Conservation (phyloP, 768 basidiomycete genomes). For the Auriscalpium vulgare region DNA sequence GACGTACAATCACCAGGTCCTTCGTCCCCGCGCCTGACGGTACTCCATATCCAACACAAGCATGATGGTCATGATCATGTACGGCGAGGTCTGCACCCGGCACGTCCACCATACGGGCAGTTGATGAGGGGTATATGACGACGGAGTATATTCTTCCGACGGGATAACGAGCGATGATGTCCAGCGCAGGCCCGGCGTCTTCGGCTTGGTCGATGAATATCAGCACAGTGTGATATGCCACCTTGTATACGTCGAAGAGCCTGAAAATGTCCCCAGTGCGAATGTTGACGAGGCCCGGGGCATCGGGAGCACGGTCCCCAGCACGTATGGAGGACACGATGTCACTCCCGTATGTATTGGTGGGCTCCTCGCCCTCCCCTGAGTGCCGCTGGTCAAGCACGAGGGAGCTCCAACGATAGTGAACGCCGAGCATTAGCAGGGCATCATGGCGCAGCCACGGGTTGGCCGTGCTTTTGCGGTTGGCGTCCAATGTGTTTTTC, state of each 20-base stretch:
- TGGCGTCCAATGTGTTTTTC: neutral
- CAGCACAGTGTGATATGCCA: constrained; percentile 11
- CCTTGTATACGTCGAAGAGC: constrained; percentile 10
- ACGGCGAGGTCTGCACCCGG: neutral
- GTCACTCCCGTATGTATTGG: neutral
- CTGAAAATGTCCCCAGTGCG: neutral
- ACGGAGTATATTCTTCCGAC: neutral
- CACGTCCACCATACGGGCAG: neutral
- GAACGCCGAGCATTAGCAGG: constrained; percentile 8
- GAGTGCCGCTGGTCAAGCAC: constrained; percentile 6
- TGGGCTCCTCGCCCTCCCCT: neutral
- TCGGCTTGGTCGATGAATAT: neutral
- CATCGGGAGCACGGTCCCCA: constrained; percentile 16
- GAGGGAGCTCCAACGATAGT: constrained; percentile 13
- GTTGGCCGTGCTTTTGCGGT: neutral
- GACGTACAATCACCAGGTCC: neutral
- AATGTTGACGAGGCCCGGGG: neutral
- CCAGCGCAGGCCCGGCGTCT: neutral
- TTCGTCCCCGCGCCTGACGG: neutral
- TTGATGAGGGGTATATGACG: neutral
- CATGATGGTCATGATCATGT: neutral
- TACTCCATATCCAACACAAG: neutral
- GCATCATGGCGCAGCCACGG: neutral
- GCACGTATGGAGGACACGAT: neutral
- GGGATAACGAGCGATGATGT: neutral